phyloP scores from a whole-genome alignment of 768 basidiomycete genomes.

The Piloderma croceum region DNA sequence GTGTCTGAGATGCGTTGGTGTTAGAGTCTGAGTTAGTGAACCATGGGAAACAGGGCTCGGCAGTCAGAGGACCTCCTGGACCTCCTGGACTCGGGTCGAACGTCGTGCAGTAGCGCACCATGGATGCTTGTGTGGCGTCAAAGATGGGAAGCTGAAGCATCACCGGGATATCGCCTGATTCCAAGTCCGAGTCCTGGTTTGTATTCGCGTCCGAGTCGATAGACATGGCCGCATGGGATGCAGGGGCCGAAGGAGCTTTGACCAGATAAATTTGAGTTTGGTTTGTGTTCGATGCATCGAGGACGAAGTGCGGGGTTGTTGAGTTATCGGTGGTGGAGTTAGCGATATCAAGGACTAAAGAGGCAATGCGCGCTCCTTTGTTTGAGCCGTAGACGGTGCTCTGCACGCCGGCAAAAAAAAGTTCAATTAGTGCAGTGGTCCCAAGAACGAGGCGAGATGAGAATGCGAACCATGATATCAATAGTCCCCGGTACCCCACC shows the following conservation, averaged over 20 bases:
- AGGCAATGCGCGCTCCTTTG: conserved; percentile 32
- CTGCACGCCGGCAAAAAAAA: conserved; percentile 16
- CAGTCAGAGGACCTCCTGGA: conserved; percentile 46
- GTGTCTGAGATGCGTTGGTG: conserved; percentile 10
- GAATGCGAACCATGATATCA: conserved; percentile 41
- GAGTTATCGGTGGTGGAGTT: conserved; percentile 22
- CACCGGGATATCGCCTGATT: conserved; percentile 31
- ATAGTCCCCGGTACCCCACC: conserved; percentile 39
- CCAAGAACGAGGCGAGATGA: conserved; percentile 5
- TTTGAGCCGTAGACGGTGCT: conserved; percentile 30
- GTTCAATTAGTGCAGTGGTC: conserved; percentile 1
- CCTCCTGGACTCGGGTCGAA: conserved; percentile 48
- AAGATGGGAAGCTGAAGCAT: conserved; percentile 41
- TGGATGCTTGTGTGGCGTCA: conserved; percentile 28
- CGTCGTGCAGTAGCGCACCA: conserved; percentile 52
- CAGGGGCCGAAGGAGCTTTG: conserved; percentile 4
- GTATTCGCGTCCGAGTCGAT: neutral
- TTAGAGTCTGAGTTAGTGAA: too few species aligned
- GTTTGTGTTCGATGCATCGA: conserved; percentile 47
- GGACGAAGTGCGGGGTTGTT: conserved; percentile 31
- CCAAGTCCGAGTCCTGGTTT: conserved; percentile 9
- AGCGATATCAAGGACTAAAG: conserved; percentile 32
- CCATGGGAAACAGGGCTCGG: conserved; percentile 41
- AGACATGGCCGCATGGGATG: conserved; percentile 9
- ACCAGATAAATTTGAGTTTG: conserved; percentile 41